phyloP scores from a whole-genome alignment of 495 filamentous ascomycete species.

The Glonium stellatum region DNA sequence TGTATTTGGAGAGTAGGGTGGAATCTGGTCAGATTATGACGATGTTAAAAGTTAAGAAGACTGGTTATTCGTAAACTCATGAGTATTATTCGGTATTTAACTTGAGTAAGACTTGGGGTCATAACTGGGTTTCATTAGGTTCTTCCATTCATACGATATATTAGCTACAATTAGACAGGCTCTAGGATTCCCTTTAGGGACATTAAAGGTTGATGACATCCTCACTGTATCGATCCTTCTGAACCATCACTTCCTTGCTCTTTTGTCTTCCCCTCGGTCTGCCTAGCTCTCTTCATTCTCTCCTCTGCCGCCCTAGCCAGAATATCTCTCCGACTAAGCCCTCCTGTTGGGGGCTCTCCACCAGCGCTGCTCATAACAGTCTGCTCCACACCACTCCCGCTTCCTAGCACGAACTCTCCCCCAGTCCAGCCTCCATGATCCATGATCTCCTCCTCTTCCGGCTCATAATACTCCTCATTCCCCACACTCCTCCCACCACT shows the following conservation, averaged over 20 bases:
- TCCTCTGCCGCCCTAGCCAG: conserved; percentile 70
- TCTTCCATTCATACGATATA: too few relatives aligned
- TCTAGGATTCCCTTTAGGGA: too few relatives aligned
- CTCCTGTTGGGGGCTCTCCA: conserved; percentile 24
- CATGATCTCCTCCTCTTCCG: conserved; percentile 51
- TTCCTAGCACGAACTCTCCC: conserved; percentile 78
- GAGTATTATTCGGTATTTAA: too few relatives aligned
- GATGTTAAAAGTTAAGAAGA: too few relatives aligned
- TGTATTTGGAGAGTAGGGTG: too few relatives aligned
- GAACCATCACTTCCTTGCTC: neutral
- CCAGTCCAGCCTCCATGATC: conserved; percentile 85
- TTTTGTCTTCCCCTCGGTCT: conserved; percentile 21
- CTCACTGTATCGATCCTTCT: too few relatives aligned
- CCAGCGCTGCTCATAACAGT: conserved; percentile 27
- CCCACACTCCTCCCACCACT: conserved; percentile 57
- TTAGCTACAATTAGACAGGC: too few relatives aligned
- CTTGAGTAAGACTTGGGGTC: too few relatives aligned
- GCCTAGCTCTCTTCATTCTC: conserved; percentile 52
- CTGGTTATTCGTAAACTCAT: too few relatives aligned
- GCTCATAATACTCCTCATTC: conserved; percentile 64
- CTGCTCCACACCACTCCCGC: conserved; percentile 32
- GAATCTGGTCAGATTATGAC: too few relatives aligned
- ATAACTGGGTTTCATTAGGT: too few relatives aligned
- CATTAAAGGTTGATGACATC: too few relatives aligned
- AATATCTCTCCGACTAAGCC: conserved; percentile 57